Evolutionary conservation across 129 eudicot species (phyloP), one percentile per base, ranked within the genome.

Genomic region (Artemisia annua): DNA sequence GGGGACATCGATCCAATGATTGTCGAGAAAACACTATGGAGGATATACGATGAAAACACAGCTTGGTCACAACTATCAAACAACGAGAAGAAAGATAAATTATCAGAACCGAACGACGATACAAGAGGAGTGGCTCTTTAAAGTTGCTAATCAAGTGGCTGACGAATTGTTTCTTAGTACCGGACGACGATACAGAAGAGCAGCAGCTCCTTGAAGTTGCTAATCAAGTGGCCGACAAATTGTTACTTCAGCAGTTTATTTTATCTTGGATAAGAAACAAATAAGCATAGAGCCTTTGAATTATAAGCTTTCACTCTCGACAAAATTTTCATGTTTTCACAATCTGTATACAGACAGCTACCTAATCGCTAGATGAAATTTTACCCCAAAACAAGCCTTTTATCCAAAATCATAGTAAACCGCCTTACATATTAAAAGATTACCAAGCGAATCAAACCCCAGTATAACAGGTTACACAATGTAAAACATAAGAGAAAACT

Each of bases 1-100:
- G 96, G 97, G 46, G 84, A 83, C 51, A 72, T 89, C 66, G 97
- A 92, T 81, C 91, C 96, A 6, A 81, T 92, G n/a, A 73, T 57
- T 9, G 58, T 92, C 53, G 91, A 85, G 63, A 77, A 71, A 1
- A 92, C 87, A 67, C 69, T 92, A 26, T 79, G 96, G 61, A 92
- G 83, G 76, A 68, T 87, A 88, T 67, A 89, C 89, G 2, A 93
- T 88, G 74, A 92, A 88, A 83, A 84, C 85, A 67, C 83, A 85
- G 49, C 88, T 75, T 0, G 87, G 77, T 55, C 76, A 69, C 28
- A 83, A 71, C 0, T 1, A 35, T 35, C 9, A 35, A 2, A 17
- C 17, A 1, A 5, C 56, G 44, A 48, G n/a, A 65, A 65, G 30
- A 44, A 65, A 65, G 30, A 44, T 35, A 3, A 26, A 26, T 2